These are phyloP conservation scores for Candida xiaguanensis DNA, from an alignment of 805 yeast genomes.

Conservation along the genomic window DNA sequence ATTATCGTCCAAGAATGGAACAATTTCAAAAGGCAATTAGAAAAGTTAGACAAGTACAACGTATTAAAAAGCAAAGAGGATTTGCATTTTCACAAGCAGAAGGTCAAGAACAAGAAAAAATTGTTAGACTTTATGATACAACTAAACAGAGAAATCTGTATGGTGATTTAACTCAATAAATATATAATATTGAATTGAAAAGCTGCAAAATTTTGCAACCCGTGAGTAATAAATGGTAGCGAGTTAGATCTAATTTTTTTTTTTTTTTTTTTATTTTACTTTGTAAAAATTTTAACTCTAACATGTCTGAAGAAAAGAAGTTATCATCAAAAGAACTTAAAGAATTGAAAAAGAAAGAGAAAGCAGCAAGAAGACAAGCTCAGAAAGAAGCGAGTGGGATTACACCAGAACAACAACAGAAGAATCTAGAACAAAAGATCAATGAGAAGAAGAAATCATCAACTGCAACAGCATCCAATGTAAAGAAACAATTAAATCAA, in stretches of 20 bases:
- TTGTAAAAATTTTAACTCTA: background rate
- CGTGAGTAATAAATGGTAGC: background rate
- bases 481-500: slow-evolving; percentile 52
- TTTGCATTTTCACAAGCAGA: slow-evolving; percentile 97
- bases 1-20: slow-evolving; percentile 92
- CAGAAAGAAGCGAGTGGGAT: slow-evolving; percentile 68
- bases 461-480: slow-evolving; percentile 42
- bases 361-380: slow-evolving; percentile 91
- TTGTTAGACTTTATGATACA: slow-evolving; percentile 92
- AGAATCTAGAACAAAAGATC: slow-evolving; percentile 39
- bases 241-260: background rate
- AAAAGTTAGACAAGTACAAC: slow-evolving; percentile 95
- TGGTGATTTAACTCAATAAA: background rate
- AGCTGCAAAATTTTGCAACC: too few species aligned
- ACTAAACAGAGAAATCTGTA: slow-evolving; percentile 71
- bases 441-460: slow-evolving; percentile 38
- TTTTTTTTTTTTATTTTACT: background rate
- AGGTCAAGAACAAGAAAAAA: slow-evolving; percentile 82
- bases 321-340: slow-evolving; percentile 79
- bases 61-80: slow-evolving; percentile 98
- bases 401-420: slow-evolving; percentile 42
- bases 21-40: slow-evolving; percentile 96
- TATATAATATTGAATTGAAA: too few species aligned
- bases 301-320: slow-evolving; percentile 8
- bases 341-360: slow-evolving; percentile 82